These are phyloP conservation scores for Cydonia oblonga DNA, from an alignment of 331 rosid species.

Conservation along the genomic window DNA sequence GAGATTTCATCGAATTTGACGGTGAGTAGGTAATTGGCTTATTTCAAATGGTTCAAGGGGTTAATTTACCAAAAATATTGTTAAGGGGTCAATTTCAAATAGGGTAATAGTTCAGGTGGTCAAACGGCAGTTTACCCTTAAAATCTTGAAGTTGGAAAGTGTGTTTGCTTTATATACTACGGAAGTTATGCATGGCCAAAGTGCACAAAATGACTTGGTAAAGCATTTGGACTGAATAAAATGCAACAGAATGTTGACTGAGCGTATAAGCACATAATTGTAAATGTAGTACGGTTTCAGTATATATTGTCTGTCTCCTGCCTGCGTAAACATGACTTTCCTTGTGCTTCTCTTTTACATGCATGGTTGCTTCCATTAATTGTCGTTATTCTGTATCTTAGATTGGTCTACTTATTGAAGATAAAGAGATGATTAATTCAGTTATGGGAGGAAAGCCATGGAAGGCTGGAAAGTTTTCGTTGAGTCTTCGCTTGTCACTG, in stretches of 20 bases:
- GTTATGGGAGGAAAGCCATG: conserved; percentile 82
- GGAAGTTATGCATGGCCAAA: not conserved
- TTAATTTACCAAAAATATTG: too few species aligned
- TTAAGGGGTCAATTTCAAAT: too few species aligned
- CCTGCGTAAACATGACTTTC: not conserved
- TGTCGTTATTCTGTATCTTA: conserved; percentile 27
- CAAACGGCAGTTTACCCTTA: too few species aligned
- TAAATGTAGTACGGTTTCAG: not conserved
- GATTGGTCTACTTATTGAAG: conserved; percentile 85
- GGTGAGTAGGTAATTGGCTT: too few species aligned
- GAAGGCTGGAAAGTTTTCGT: conserved; percentile 86
- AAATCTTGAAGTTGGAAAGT: not conserved
- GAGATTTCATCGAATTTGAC: too few species aligned
- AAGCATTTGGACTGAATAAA: not conserved
- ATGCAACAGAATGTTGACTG: not conserved
- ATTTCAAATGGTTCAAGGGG: too few species aligned
- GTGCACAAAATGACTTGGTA: not conserved
- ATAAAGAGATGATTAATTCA: conserved; percentile 59
- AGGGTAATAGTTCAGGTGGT: too few species aligned
- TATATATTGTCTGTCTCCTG: not conserved
- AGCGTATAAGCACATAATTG: not conserved
- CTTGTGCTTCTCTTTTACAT: conserved; percentile 4
- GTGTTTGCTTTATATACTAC: not conserved
- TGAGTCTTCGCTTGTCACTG: conserved; percentile 67
- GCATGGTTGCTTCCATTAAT: conserved; percentile 9